Base-by-base conservation (phyloP, 2,329 filamentous ascomycete species). In the Lachnellula occidentalis region DNA sequence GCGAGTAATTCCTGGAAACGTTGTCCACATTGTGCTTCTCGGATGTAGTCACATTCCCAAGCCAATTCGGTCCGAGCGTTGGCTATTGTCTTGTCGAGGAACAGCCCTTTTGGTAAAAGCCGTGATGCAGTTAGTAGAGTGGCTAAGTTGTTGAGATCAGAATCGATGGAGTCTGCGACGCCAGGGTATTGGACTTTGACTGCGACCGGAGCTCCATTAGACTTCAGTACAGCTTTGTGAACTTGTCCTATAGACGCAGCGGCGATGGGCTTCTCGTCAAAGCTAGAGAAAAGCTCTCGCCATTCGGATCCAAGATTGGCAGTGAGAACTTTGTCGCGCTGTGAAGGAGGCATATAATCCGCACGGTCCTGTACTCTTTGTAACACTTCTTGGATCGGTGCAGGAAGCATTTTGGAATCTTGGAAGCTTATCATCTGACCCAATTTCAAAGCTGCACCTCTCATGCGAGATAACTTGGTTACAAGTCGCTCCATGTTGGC, bases 371-470 rank as follows among this genome's bases (percentile, higher is more conserved):
- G 94, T 0, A 99, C 94, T 5, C 95, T 85, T 69, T 96, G 91
- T 12, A 99, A 76, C 1, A 99, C 90, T 66, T 92, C 82, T 61
- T 95, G 90, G 48, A 99, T 91, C 1, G 89, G 83, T 0, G 81
- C 82, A 0, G 94, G 94, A 9, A 99, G 81, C 84, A 96, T 91
- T 71, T 96, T 97, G 37, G 90, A 85, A 73, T 99, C 94, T 76
- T 99, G 94, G 67, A 99, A 94, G 70, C 91, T 96, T 78, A 99
- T 87, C 88, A 97, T 94, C 74, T 99, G 94, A 0, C 94, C 95
- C 24, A 99, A 74, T 74, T 99, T 99, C 42, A 99, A 77, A n/a
- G 94, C 94, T 5, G 94, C 95, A 37, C 94, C 94, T 66, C 94
- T 84, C 94, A 99, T 99, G 21, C 89, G 87, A 3, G 92, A 97